Percentiles rank a stretch among this genome's conserved stretches.
phyloP scores from a whole-genome alignment of 371 early-diverging fungal species.

The Umbelopsis sp. region DNA sequence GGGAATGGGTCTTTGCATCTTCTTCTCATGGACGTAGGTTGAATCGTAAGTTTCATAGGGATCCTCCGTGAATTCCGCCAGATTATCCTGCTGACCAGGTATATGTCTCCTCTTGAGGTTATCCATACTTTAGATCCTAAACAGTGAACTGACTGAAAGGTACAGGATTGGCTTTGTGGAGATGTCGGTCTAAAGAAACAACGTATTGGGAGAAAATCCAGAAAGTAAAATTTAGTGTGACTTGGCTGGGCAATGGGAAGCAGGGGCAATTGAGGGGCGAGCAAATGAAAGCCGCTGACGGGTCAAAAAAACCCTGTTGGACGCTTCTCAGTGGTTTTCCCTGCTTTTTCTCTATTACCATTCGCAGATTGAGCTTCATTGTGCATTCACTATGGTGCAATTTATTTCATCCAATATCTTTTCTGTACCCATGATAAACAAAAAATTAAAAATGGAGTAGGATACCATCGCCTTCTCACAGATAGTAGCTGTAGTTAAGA shows the following conservation, averaged over 20 bases:
- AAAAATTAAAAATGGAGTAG: too few relatives aligned
- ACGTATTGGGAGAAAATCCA: neutral
- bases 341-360: too few relatives aligned
- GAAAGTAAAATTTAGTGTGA: neutral
- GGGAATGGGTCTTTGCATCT: conserved; percentile 24
- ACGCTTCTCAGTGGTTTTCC: too few relatives aligned
- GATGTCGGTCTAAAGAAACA: neutral
- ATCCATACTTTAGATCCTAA: conserved; percentile 28
- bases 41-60: neutral
- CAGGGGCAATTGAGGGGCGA: too few relatives aligned
- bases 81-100: conserved; percentile 21
- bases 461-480: too few relatives aligned
- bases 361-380: too few relatives aligned
- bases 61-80: conserved; percentile 3
- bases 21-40: conserved; percentile 23
- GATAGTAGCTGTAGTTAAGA: too few relatives aligned
- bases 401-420: too few relatives aligned
- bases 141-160: neutral
- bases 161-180: conserved; percentile 20
- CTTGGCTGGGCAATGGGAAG: neutral
- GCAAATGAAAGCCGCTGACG: too few relatives aligned
- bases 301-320: too few relatives aligned
- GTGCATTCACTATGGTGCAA: too few relatives aligned
- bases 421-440: too few relatives aligned
- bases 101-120: conserved; percentile 48